Conservation (phyloP, 202 grass and related monocot species). For the Digitaria exilis region DNA sequence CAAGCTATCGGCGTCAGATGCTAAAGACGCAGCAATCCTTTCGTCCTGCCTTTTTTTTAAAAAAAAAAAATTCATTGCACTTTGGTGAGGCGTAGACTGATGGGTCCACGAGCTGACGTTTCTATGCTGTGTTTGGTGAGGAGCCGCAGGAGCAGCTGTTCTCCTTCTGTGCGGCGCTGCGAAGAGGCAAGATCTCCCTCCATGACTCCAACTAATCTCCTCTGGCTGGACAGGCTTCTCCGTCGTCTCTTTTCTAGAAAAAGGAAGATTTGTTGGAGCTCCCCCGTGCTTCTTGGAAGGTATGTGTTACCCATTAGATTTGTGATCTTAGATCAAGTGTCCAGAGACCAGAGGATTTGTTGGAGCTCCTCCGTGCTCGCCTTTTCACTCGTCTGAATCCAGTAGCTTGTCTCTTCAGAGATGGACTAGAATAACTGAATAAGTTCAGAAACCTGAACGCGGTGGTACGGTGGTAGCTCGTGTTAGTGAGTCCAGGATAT, state of each 20-base stretch:
- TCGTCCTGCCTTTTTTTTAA: background rate
- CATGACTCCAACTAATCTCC: background rate
- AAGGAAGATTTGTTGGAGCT: background rate
- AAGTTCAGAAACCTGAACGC: background rate
- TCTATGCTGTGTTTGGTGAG: slow-evolving; percentile 28
- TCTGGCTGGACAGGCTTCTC: background rate
- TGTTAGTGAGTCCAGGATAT: background rate
- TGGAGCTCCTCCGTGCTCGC: no score
- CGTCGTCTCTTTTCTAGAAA: slow-evolving; percentile 31
- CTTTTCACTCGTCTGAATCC: background rate
- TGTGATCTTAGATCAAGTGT: no score
- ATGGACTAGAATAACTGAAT: no score
- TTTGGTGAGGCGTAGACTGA: slow-evolving; percentile 3
- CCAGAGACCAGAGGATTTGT: no score
- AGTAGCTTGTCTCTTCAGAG: background rate
- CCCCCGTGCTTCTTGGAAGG: slow-evolving; percentile 20
- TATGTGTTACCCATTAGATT: no score
- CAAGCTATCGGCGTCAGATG: background rate
- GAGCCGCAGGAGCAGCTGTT: background rate
- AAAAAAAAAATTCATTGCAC: background rate
- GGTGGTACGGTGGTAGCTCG: background rate
- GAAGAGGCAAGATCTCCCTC: background rate
- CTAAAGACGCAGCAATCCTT: background rate
- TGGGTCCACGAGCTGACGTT: slow-evolving; percentile 40
- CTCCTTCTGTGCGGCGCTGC: background rate